Conservation (phyloP, 164 flowering plant species). For the Buxus sempervirens region DNA sequence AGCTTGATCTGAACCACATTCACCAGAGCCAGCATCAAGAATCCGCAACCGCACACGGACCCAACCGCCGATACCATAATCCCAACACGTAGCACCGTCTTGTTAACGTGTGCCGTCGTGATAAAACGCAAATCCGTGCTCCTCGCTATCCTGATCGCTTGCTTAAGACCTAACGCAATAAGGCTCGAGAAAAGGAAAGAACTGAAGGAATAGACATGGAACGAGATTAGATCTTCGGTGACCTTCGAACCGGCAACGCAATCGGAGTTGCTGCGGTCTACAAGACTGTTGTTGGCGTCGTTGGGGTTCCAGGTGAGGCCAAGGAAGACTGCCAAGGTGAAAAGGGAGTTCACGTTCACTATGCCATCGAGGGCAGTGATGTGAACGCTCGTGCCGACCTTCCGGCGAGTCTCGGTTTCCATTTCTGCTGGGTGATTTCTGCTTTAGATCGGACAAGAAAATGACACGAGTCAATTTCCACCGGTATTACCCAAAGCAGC, state of each 20-base stretch:
- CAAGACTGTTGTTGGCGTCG: constrained; percentile 35
- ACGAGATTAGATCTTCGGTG: constrained; percentile 51
- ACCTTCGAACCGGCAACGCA: constrained; percentile 34
- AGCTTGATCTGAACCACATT: constrained; percentile 79
- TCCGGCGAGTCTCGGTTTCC: constrained; percentile 4
- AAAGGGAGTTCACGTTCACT: constrained; percentile 79
- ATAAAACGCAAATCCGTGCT: constrained; percentile 9
- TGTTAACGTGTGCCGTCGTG: constrained; percentile 37
- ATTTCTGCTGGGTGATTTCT: constrained; percentile 9
- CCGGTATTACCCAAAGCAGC: too few relatives aligned
- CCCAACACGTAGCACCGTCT: constrained; percentile 44
- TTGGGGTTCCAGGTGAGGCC: constrained; percentile 73
- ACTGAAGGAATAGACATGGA: constrained; percentile 83
- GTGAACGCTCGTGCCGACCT: constrained; percentile 48
- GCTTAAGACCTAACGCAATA: constrained; percentile 67
- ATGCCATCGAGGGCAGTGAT: constrained; percentile 76
- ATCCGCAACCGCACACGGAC: constrained; percentile 69
- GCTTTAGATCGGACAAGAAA: neutral
- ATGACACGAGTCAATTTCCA: too few relatives aligned
- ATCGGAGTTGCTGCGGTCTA: constrained; percentile 15
- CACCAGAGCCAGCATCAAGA: constrained; percentile 68
- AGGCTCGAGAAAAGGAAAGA: constrained; percentile 92
- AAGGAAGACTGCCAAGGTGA: constrained; percentile 78
- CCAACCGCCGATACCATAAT: constrained; percentile 55
- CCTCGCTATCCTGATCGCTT: constrained; percentile 36